Percentiles rank a stretch among this genome's conserved stretches.
phyloP scores from a whole-genome alignment of 164 flowering plant genomes.

The Cinnamomum micranthum region DNA sequence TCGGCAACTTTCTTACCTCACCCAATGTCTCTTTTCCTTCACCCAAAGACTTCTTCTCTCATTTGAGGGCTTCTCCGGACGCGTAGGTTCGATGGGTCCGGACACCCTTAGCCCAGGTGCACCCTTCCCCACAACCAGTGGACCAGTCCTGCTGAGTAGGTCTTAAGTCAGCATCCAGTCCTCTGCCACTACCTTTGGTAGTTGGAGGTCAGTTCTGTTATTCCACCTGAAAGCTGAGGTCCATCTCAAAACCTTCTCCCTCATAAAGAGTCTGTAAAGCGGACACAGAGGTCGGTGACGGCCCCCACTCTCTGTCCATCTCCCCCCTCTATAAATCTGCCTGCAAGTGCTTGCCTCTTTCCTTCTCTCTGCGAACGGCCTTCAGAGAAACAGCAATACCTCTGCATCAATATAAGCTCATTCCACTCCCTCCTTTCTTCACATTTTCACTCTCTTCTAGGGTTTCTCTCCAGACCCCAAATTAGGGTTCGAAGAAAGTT shows the following conservation, averaged over 20 bases:
- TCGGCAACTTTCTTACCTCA: too few species aligned
- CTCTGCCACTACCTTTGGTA: background rate
- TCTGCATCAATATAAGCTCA: too few species aligned
- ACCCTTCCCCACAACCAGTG: too few species aligned
- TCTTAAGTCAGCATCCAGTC: too few species aligned
- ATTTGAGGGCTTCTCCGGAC: too few species aligned
- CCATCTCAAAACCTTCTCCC: background rate
- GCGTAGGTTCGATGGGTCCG: too few species aligned
- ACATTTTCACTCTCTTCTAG: background rate
- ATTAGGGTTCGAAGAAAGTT: background rate
- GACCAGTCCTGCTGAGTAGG: too few species aligned
- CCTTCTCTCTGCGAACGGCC: background rate
- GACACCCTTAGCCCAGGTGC: too few species aligned
- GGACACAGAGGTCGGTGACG: background rate
- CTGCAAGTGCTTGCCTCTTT: background rate
- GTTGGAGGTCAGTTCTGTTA: background rate
- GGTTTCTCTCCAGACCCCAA: background rate
- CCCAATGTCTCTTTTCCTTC: too few species aligned
- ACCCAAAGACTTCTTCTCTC: too few species aligned
- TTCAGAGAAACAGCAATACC: background rate
- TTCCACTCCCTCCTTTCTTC: background rate
- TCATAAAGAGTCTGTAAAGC: background rate
- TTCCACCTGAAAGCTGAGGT: background rate
- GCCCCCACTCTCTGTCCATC: background rate
- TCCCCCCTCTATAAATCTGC: too few species aligned